Conservation (phyloP, 495 filamentous ascomycete species). For the Astrothelium macrocarpum region DNA sequence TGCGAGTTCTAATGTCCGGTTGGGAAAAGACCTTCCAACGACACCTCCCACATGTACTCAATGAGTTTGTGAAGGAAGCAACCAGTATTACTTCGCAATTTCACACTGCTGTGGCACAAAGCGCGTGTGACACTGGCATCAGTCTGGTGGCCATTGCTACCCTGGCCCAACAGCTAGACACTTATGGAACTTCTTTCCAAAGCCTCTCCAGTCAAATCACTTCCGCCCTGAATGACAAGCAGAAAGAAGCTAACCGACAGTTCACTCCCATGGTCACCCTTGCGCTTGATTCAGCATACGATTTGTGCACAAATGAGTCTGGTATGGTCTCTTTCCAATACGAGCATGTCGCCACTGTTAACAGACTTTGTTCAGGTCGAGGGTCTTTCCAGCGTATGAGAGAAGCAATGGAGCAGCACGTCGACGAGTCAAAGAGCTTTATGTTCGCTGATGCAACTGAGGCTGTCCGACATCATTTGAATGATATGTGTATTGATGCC, state of each 20-base stretch:
- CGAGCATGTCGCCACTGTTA: background rate
- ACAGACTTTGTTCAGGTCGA: conserved; percentile 22
- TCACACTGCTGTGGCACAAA: conserved; percentile 34
- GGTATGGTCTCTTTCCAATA: conserved; percentile 27
- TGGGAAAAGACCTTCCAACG: conserved; percentile 50
- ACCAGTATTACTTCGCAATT: conserved; percentile 29
- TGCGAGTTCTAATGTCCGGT: conserved; percentile 39
- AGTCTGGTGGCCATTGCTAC: conserved; percentile 32
- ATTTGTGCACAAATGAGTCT: conserved; percentile 34
- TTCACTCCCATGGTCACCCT: conserved; percentile 44
- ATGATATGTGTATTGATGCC: conserved; percentile 23
- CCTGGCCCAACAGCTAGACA: conserved; percentile 38
- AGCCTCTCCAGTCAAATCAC: conserved; percentile 27
- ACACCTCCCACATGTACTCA: conserved; percentile 34
- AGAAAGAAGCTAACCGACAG: conserved; percentile 47
- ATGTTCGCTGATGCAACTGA: conserved; percentile 44
- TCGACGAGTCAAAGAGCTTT: conserved; percentile 30
- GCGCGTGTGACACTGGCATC: conserved; percentile 31
- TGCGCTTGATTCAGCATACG: conserved; percentile 42
- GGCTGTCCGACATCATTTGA: conserved; percentile 34
- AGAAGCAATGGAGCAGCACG: conserved; percentile 41
- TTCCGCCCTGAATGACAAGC: conserved; percentile 33
- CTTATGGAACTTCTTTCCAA: conserved; percentile 34
- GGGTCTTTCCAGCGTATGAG: conserved; percentile 51
- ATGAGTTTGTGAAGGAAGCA: conserved; percentile 20